Evolutionary conservation across 441 rosid species (phyloP).

Genomic region (Arabidopsis lyrata): DNA sequence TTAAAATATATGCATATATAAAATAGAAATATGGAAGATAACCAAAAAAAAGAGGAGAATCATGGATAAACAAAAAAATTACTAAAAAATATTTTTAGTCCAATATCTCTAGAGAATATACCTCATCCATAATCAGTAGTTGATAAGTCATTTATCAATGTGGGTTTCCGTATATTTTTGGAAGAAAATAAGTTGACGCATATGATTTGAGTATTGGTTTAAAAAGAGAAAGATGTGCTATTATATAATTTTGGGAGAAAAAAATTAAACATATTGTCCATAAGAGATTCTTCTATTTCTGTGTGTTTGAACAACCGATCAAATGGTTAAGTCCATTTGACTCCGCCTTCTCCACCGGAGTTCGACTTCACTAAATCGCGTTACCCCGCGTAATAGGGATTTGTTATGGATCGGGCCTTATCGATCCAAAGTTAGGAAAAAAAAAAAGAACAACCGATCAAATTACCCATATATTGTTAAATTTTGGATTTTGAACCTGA

Average conservation of each 20-base stretch:
- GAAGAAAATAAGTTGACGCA: constrained; percentile 25
- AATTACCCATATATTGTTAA: neutral
- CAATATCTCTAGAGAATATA: constrained; percentile 24
- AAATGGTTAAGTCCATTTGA: too few species aligned
- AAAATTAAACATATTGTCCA: neutral
- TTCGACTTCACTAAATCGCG: too few species aligned
- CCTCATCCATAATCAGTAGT: constrained; percentile 25
- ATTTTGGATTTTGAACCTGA: constrained; percentile 22
- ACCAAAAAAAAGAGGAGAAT: neutral
- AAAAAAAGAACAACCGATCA: neutral
- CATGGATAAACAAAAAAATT: neutral
- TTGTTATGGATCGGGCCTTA: too few species aligned
- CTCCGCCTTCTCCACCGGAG: too few species aligned
- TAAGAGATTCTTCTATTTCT: constrained; percentile 2
- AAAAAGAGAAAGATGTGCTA: neutral
- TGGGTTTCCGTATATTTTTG: constrained; percentile 9
- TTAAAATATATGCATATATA: neutral
- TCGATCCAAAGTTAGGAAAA: too few species aligned
- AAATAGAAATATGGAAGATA: neutral
- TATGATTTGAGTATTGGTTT: neutral
- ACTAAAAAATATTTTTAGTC: neutral
- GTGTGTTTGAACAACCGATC: too few species aligned
- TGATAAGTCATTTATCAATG: constrained; percentile 21
- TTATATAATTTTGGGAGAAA: neutral
- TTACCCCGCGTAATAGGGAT: too few species aligned